These are phyloP conservation scores for Hericium alpestre DNA, from an alignment of 768 basidiomycete genomes.

Conservation along the genomic window DNA sequence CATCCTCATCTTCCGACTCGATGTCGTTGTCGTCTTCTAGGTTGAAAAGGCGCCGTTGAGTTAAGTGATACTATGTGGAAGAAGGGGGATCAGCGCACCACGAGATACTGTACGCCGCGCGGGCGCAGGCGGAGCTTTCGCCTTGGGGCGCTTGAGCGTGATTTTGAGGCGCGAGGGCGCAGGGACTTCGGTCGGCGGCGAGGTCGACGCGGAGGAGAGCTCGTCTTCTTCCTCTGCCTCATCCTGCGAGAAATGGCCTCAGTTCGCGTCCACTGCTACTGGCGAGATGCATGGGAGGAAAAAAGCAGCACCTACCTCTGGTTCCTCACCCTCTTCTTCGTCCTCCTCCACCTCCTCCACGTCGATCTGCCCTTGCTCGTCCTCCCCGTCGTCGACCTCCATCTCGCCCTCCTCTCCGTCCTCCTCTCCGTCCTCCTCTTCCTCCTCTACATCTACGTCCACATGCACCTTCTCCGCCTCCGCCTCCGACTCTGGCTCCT, in stretches of 20 bases:
- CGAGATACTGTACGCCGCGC: constrained; percentile 17
- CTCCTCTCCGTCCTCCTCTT: constrained; percentile 24
- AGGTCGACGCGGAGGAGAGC: constrained; percentile 12
- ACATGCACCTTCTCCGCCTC: neutral
- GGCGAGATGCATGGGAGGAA: no score
- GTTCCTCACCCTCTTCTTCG: constrained; percentile 17
- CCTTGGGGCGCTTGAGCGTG: constrained; percentile 44
- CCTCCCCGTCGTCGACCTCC: constrained; percentile 25
- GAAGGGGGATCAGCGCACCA: constrained; percentile 10
- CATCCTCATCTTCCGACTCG: constrained; percentile 28
- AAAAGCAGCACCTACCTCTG: neutral
- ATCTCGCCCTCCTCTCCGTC: constrained; percentile 25
- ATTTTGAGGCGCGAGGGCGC: constrained; percentile 39
- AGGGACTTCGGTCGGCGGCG: constrained; percentile 11
- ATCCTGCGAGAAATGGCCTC: neutral
- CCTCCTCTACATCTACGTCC: constrained; percentile 12
- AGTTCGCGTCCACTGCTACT: no score
- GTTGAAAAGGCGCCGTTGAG: neutral
- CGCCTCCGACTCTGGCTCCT: neutral
- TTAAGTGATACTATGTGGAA: no score
- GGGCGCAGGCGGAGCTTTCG: constrained; percentile 5
- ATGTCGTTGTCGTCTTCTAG: constrained; percentile 26
- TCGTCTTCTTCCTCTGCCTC: constrained; percentile 8
- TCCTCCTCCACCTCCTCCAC: constrained; percentile 33
- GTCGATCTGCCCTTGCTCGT: constrained; percentile 19